Conservation (phyloP, 2,329 filamentous ascomycete genomes). For the Cladobotryum protrusum region DNA sequence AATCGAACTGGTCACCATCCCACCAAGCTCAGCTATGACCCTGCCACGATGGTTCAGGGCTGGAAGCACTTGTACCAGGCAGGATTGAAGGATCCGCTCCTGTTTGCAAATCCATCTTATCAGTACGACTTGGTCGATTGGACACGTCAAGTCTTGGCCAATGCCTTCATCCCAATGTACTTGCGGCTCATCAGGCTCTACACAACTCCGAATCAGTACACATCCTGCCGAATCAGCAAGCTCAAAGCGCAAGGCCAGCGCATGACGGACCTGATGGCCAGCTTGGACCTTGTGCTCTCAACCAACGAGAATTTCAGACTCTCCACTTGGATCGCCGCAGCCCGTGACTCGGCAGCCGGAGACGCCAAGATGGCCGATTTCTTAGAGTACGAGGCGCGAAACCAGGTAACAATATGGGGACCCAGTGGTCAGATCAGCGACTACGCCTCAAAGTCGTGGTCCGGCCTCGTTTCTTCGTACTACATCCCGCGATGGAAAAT, state of each 20-base stretch:
- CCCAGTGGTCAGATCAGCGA: constrained; percentile 41
- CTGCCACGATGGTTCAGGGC: constrained; percentile 28
- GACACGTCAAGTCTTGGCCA: constrained; percentile 41
- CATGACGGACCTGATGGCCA: constrained; percentile 28
- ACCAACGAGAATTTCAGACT: constrained; percentile 38
- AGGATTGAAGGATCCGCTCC: constrained; percentile 19
- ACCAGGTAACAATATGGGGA: constrained; percentile 47
- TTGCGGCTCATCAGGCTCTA: constrained; percentile 28
- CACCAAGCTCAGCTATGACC: constrained; percentile 37
- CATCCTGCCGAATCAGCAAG: constrained; percentile 17
- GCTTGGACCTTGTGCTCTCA: constrained; percentile 35
- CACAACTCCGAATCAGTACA: constrained; percentile 18
- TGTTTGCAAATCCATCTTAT: constrained; percentile 38
- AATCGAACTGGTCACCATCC: constrained; percentile 35
- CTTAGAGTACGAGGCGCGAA: constrained; percentile 40
- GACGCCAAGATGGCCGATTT: constrained; percentile 24
- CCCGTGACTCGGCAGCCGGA: constrained; percentile 26
- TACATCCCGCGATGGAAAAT: constrained; percentile 41
- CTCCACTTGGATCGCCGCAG: constrained; percentile 33
- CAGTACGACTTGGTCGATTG: constrained; percentile 43
- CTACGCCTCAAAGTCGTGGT: constrained; percentile 45
- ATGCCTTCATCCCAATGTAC: constrained; percentile 38
- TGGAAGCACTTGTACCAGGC: constrained; percentile 36
- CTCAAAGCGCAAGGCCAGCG: constrained; percentile 20
- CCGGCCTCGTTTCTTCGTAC: constrained; percentile 39